A percentile compares a stretch with the other conserved stretches of the same genome.
Conservation (phyloP, 106 monocot species). For the Dioscorea zingiberensis region DNA sequence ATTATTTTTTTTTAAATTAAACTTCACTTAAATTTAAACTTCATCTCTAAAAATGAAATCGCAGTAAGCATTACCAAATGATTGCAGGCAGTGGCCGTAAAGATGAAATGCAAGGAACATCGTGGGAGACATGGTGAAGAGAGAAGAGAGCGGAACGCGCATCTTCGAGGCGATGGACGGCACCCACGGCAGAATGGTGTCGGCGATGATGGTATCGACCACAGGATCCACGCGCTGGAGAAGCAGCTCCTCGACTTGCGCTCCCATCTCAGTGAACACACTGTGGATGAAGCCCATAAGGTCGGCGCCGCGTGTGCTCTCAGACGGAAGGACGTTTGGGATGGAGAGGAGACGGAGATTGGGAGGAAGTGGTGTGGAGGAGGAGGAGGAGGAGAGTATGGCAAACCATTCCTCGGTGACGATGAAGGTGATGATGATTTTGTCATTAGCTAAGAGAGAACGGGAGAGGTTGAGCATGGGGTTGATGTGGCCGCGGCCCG, state of each 20-base stretch:
- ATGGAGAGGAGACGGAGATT: not conserved
- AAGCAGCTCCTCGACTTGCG: not conserved
- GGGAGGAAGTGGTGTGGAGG: not conserved
- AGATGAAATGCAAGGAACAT: not conserved
- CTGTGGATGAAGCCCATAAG: not conserved
- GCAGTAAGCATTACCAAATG: no score
- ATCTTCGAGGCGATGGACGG: not conserved
- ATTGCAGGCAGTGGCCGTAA: no score
- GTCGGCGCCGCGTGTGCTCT: not conserved
- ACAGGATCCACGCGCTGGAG: not conserved
- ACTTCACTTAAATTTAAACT: no score
- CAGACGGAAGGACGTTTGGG: not conserved
- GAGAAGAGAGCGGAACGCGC: not conserved
- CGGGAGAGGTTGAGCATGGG: slow-evolving; percentile 23
- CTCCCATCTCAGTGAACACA: not conserved
- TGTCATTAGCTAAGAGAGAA: not conserved
- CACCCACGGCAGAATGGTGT: slow-evolving; percentile 4
- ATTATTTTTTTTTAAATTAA: no score
- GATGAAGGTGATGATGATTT: slow-evolving; percentile 5
- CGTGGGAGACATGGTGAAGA: not conserved
- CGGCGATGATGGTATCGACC: not conserved
- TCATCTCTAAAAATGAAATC: no score
- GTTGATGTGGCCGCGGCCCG: slow-evolving; percentile 34
- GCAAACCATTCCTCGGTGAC: slow-evolving; percentile 5
- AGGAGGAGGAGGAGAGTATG: not conserved